Evolutionary conservation across 2,329 filamentous ascomycete genomes (phyloP), one percentile per base, ranked within the genome.

Genomic region (Thelonectria blattea): DNA sequence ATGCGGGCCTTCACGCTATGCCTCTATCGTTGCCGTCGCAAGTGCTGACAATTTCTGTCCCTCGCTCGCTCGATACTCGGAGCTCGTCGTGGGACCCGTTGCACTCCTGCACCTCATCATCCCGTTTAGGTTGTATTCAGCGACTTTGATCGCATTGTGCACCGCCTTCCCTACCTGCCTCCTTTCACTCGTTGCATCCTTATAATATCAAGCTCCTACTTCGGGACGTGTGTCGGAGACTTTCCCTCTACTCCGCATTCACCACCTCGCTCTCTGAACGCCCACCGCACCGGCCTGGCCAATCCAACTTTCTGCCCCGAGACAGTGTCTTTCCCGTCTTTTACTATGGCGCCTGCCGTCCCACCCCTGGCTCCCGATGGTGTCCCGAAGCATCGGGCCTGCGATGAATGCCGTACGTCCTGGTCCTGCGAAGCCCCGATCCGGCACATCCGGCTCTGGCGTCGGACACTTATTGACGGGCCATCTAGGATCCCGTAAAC

Each of bases 351-450:
- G 34, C 56, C 67, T 47, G 63, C 64, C 18, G 20, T 48, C 34
- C 43, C 54, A 58, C 52, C 57, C n/a, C 45, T 51, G 43, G 48
- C 37, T 12, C 30, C 41, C 37, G 58, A 62, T 45, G 67, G 64
- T 52, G 65, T 74, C 61, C 71, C 77, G 61, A 88, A 86, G 70
- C 85, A 84, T 63, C 81, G 85, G 49, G 86, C 87, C 62, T 90
- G 87, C 73, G 87, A 90, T 73, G 86, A 88, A 73, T 90, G 87
- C 75, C 82, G 87, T 89, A 80, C 75, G 85, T 80, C 32, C 17
- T 47, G 9, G 42, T 20, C 10, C 14, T 18, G n/a, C 20, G 47
- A 48, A 22, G 39, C 45, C 47, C 52, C 42, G 41, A 53, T 58
- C 52, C 56, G 55, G 45, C 34, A 22, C 39, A 45, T 45, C 42